Evolutionary conservation across 345 rosid genomes (phyloP), one percentile per base, ranked within the genome.

Genomic region (Murraya paniculata): DNA sequence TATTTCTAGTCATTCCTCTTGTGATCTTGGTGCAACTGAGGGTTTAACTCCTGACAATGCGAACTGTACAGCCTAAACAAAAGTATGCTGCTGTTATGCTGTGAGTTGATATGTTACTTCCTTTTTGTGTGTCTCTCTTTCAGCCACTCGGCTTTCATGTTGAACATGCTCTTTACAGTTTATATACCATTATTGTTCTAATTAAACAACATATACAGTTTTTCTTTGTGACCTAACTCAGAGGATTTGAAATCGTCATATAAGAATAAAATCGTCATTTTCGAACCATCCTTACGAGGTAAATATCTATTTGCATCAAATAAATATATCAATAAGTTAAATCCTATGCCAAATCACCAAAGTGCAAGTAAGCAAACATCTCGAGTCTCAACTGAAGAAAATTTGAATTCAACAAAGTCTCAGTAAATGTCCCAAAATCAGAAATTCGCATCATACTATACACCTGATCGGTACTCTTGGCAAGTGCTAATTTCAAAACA

Each of bases 401-500:
- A 53, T 50, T 8, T 65, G 48, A 70, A 50, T 18, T 7, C 57
- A 53, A 0, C 50, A n/a, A 19, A 50, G 14, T 41, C 18, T 18
- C 61, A 70, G 60, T 7, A 27, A 28, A 50, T 48, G 74, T 53
- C 38, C 39, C 21, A 30, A 56, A 14, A 22, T 45, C 53, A 14
- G 33, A 1, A 22, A 76, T 62, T 33, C 18, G 16, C 9, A 27
- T 25, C 53, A 25, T 14, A 27, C 28, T 7, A 22, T 62, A 19
- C 68, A 36, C 13, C 27, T 24, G 50, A 65, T 65, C 55, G 14
- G 21, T 28, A 36, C 3, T 48, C 64, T 33, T 13, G 33, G 9
- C 14, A 56, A 53, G 53, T 13, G 33, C 9, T 9, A 69, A 53
- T 33, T 81, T 85, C 80, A 81, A 33, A 76, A 81, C 89, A 87